phyloP scores from a whole-genome alignment of 768 basidiomycete species.

The Auricularia sp. region DNA sequence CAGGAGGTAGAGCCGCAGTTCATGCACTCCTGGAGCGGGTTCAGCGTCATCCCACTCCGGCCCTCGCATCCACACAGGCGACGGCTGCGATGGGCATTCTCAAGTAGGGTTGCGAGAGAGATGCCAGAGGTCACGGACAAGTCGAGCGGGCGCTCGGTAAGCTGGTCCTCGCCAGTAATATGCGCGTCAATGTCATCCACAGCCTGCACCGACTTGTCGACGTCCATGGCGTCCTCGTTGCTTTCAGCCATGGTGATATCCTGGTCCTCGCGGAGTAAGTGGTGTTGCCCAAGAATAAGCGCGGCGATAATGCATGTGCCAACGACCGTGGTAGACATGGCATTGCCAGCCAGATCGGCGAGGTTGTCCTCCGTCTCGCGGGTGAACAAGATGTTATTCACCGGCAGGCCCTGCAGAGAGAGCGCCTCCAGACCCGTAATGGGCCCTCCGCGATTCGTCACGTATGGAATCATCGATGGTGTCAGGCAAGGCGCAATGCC shows the following conservation, averaged over 20 bases:
- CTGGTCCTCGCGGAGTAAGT: slow-evolving; percentile 59
- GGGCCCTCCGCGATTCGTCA: slow-evolving; percentile 91
- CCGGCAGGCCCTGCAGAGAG: slow-evolving; percentile 88
- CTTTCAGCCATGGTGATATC: slow-evolving; percentile 44
- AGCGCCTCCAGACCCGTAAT: slow-evolving; percentile 91
- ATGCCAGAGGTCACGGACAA: slow-evolving; percentile 43
- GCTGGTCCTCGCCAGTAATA: slow-evolving; percentile 65
- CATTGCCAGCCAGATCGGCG: slow-evolving; percentile 90
- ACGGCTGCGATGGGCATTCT: slow-evolving; percentile 55
- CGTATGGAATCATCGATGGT: slow-evolving; percentile 93
- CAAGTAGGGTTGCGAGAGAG: slow-evolving; percentile 47
- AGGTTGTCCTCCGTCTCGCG: slow-evolving; percentile 90
- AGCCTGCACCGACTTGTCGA: slow-evolving; percentile 26
- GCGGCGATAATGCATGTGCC: slow-evolving; percentile 83
- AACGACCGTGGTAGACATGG: slow-evolving; percentile 96
- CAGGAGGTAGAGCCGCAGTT: slow-evolving; percentile 78
- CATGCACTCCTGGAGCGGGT: slow-evolving; percentile 53
- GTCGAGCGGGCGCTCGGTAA: slow-evolving; percentile 56
- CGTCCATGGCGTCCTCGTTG: slow-evolving; percentile 35
- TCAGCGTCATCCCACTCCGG: slow-evolving; percentile 61
- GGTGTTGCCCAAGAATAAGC: slow-evolving; percentile 52
- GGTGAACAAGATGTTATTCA: slow-evolving; percentile 84
- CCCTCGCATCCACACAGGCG: slow-evolving; percentile 91
- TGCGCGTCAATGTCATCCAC: slow-evolving; percentile 31
- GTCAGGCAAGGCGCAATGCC: slow-evolving; percentile 92